A percentile compares a stretch with the other conserved stretches of the same genome.
Conservation (phyloP, 2,329 filamentous ascomycete species). For the Colletotrichum sojae region DNA sequence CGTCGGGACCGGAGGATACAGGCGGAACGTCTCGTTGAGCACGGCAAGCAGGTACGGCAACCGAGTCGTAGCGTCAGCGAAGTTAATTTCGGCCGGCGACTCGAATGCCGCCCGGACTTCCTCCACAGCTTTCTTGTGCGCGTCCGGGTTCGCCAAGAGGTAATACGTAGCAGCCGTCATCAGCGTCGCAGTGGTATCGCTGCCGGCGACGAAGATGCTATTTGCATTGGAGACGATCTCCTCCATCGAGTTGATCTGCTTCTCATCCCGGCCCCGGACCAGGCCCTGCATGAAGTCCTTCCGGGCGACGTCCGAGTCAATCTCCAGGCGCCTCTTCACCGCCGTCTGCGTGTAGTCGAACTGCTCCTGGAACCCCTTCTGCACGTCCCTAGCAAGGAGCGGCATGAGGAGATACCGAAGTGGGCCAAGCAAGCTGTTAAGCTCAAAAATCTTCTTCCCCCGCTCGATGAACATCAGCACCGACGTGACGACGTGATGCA, state of each 20-base stretch:
- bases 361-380: conserved; percentile 5
- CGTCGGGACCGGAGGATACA: too few species aligned
- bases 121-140: too few species aligned
- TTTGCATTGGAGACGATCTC: conserved; percentile 20
- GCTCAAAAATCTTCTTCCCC: conserved; percentile 26
- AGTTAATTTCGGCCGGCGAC: too few species aligned
- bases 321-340: conserved; percentile 32
- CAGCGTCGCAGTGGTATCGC: conserved; percentile 51
- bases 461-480: conserved; percentile 42
- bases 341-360: conserved; percentile 16
- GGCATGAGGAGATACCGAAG: conserved; percentile 7
- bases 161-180: conserved; percentile 42
- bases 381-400: neutral
- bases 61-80: too few species aligned
- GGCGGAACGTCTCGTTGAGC: too few species aligned
- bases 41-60: too few species aligned
- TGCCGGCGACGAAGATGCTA: conserved; percentile 46
- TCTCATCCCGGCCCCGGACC: conserved; percentile 26
- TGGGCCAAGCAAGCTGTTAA: conserved; percentile 4
- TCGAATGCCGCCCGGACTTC: too few species aligned
- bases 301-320: conserved; percentile 11
- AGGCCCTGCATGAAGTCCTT: conserved; percentile 43
- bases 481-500: conserved; percentile 45
- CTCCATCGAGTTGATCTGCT: conserved; percentile 9
- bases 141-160: too few species aligned